phyloP scores from a whole-genome alignment of 2,329 filamentous ascomycete species.

The Aureobasidium sp. region DNA sequence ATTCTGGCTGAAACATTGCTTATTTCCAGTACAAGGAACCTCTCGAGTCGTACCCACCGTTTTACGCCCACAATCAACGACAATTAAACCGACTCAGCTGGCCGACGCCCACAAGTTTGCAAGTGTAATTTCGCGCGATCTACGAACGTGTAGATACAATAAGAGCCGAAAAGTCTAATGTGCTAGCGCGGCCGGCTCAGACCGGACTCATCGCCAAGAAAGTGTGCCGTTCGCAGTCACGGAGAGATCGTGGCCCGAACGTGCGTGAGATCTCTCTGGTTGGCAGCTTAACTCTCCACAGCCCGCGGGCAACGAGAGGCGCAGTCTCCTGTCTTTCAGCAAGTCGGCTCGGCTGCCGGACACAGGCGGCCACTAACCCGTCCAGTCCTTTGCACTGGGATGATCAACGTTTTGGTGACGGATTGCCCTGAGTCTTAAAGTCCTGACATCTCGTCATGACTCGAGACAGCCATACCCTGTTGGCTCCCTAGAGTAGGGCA shows the following conservation, averaged over 20 bases:
- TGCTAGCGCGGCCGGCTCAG: not conserved
- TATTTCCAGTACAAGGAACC: not conserved
- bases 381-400: conserved; percentile 3
- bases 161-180: conserved; percentile 8
- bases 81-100: conserved; percentile 5
- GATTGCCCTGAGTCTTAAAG: not conserved
- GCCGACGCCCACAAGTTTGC: not conserved
- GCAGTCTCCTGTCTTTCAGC: not conserved
- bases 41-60: not conserved
- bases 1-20: conserved; percentile 6
- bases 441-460: conserved; percentile 9
- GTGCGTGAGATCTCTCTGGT: conserved; percentile 3
- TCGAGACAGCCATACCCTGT: not conserved
- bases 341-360: conserved; percentile 5
- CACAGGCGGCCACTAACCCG: not conserved
- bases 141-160: conserved; percentile 4
- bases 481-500: not conserved
- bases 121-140: conserved; percentile 8
- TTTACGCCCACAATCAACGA: conserved; percentile 1
- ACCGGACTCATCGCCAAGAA: conserved; percentile 11
- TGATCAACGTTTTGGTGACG: not conserved
- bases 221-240: not conserved
- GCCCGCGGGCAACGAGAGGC: not conserved
- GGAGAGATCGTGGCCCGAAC: conserved; percentile 8
- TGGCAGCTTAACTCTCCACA: not conserved